Base-by-base conservation (phyloP, 108 stramenopile species). In the Parmales sp. region DNA sequence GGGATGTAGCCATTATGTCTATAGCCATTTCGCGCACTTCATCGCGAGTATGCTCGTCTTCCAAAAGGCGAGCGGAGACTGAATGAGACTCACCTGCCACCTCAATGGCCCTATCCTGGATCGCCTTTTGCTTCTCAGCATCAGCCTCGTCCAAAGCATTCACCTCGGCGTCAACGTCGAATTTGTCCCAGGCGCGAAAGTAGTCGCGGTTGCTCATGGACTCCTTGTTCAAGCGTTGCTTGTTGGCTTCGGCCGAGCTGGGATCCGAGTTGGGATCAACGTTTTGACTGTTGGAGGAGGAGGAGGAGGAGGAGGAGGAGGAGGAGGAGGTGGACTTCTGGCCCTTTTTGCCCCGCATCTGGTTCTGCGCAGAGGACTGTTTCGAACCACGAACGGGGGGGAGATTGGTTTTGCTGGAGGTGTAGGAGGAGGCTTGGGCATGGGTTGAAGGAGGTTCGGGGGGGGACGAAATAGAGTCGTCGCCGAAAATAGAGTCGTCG, bases 111-210 rank as follows among this genome's bases (percentile, higher is more conserved):
- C 38, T 69, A 2, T 49, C 68, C 43, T 20, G 37, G 1, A 8
- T 45, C 39, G 29, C 29, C 46, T 13, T 38, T 22, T 31, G 16
- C 22, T 9, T 6, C 16, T 22, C 51, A n/a, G 20, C 22, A n/a
- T 66, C n/a, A 0, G 60, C 73, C 39, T 45, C 46, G 22, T 69
- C 78, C 19, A 73, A 25, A 0, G 48, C 45, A n/a, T 69, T 37
- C 2, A 43, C 39, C 38, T 65, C 82, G 1, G 64, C 67, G 2
- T 83, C 81, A 0, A 48, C 69, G 46, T 81, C 76, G 45, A 74
- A 80, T 50, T 82, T 82, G 34, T 76, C 80, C 82, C 82, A 86
- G 23, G 70, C 67, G 5, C 76, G 69, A 44, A 86, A 83, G 69
- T 81, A 79, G 38, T 80, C 81, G 11, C 81, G 31, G 66, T 72